These are phyloP conservation scores for Tetrahymena thermophila DNA, from an alignment of 73 alveolate species.

Conservation along the genomic window DNA sequence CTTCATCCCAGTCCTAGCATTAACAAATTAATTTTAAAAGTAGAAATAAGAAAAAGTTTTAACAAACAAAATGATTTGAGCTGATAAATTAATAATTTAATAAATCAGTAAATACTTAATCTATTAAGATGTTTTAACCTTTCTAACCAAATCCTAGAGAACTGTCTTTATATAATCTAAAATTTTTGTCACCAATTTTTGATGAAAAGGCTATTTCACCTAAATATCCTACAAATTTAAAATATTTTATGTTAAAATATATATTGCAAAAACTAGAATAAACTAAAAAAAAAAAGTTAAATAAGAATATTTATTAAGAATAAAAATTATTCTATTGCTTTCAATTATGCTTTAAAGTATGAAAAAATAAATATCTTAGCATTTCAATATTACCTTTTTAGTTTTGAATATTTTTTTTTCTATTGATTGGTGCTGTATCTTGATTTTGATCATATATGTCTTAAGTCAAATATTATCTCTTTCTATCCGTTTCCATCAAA, in stretches of 20 bases:
- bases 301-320: no score
- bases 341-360: no score
- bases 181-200: neutral
- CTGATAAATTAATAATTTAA: no score
- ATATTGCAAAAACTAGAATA: no score
- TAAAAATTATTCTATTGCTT: no score
- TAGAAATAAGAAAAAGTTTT: neutral
- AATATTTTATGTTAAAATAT: neutral
- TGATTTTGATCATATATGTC: neutral
- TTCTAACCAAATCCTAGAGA: neutral
- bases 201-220: neutral
- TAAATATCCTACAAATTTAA: neutral
- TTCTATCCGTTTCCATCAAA: neutral
- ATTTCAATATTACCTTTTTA: neutral
- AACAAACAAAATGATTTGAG: no score
- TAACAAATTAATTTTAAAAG: neutral
- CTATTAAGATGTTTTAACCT: neutral
- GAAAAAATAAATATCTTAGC: no score
- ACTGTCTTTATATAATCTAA: neutral
- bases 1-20: neutral
- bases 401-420: neutral
- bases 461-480: neutral
- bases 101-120: neutral
- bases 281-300: no score
- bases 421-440: neutral